These are phyloP conservation scores for Acephala macrosclerotiorum DNA, from an alignment of 2,329 filamentous ascomycete species.

Conservation along the genomic window DNA sequence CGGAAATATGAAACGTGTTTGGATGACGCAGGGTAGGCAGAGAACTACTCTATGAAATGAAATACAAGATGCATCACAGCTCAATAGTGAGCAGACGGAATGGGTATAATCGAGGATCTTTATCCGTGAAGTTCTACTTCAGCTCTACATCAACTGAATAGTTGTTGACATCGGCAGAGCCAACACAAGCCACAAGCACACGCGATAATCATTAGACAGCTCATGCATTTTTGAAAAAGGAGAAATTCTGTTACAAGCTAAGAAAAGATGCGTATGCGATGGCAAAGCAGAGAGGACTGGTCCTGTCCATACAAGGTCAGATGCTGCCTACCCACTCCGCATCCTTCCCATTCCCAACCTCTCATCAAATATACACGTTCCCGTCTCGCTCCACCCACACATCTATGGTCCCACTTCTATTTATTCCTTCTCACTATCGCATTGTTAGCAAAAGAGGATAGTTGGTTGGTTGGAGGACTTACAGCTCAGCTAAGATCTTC, in stretches of 20 bases:
- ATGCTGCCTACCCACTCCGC: slow-evolving; percentile 26
- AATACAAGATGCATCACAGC: no score
- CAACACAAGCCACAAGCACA: neutral
- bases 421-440: slow-evolving; percentile 20
- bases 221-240: slow-evolving; percentile 20
- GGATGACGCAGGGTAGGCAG: no score
- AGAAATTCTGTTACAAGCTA: slow-evolving; percentile 33
- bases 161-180: neutral
- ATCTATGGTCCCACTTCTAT: slow-evolving; percentile 19
- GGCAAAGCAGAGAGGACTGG: slow-evolving; percentile 28
- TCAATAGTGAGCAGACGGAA: no score
- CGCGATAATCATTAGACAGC: neutral
- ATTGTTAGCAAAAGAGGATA: neutral
- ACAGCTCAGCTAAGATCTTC: slow-evolving; percentile 97
- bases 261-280: slow-evolving; percentile 39
- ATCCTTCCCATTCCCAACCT: slow-evolving; percentile 29
- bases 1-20: no score
- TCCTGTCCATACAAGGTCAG: slow-evolving; percentile 33
- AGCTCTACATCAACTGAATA: no score
- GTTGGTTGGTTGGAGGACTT: slow-evolving; percentile 12
- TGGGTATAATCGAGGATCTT: no score
- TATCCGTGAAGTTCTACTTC: no score
- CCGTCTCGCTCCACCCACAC: slow-evolving; percentile 22
- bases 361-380: slow-evolving; percentile 31
- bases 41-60: no score